Percentiles rank a stretch among this genome's conserved stretches.
phyloP scores from a whole-genome alignment of 1,284 basidiomycete genomes.

The Mycosarcoma mackinlayi region DNA sequence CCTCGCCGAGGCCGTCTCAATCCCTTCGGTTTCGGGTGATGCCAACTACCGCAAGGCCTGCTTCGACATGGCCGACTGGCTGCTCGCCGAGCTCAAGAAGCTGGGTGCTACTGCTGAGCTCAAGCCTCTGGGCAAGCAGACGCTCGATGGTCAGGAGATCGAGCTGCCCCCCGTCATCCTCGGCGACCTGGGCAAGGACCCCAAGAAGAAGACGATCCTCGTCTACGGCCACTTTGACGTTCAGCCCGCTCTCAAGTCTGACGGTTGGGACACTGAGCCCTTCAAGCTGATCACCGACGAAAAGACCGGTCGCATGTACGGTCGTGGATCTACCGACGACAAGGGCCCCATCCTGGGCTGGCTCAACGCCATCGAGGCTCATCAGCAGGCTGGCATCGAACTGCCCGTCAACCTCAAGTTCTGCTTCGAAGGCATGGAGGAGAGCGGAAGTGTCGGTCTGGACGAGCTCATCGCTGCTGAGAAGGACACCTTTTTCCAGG shows the following conservation, averaged over 20 bases:
- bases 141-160: slow-evolving; percentile 80
- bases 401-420: slow-evolving; percentile 94
- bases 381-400: slow-evolving; percentile 77
- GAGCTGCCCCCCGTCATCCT: slow-evolving; percentile 88
- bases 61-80: slow-evolving; percentile 66
- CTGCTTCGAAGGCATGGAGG: slow-evolving; percentile 98
- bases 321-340: slow-evolving; percentile 73
- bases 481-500: slow-evolving; percentile 85
- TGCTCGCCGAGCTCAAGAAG: slow-evolving; percentile 58
- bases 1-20: slow-evolving; percentile 64
- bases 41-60: slow-evolving; percentile 64
- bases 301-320: slow-evolving; percentile 80
- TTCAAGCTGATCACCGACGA: slow-evolving; percentile 81
- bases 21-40: slow-evolving; percentile 67
- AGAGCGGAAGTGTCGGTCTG: slow-evolving; percentile 90
- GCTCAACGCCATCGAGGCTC: slow-evolving; percentile 93
- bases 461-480: slow-evolving; percentile 89
- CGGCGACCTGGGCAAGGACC: slow-evolving; percentile 79
- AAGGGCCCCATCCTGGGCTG: slow-evolving; percentile 77
- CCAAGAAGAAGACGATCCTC: slow-evolving; percentile 85
- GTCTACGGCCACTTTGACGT: slow-evolving; percentile 78
- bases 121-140: slow-evolving; percentile 76
- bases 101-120: slow-evolving; percentile 61
- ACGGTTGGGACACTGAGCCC: slow-evolving; percentile 85
- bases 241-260: slow-evolving; percentile 75